Percentiles rank a stretch among this genome's conserved stretches.
These are phyloP conservation scores for Penicillium hordei DNA, from an alignment of 2,329 filamentous ascomycete species.

Conservation along the genomic window DNA sequence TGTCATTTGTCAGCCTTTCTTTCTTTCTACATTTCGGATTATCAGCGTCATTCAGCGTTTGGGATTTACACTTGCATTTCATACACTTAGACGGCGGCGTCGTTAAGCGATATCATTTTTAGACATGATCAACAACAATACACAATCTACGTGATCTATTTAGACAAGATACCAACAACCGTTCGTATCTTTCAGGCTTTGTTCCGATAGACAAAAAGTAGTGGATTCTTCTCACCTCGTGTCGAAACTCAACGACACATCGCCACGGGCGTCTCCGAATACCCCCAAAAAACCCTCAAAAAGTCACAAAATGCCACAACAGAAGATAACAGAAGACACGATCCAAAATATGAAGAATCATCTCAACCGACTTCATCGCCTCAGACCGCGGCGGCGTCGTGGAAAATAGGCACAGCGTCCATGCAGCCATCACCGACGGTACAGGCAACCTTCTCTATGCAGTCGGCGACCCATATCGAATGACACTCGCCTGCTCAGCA, in stretches of 20 bases:
- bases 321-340: background rate
- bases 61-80: constrained; percentile 5
- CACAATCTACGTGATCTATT: background rate
- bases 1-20: background rate
- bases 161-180: background rate
- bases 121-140: background rate
- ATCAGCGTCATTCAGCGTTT: constrained; percentile 6
- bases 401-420: constrained; percentile 49
- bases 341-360: constrained; percentile 5
- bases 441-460: constrained; percentile 41
- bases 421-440: constrained; percentile 45
- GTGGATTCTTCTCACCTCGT: background rate
- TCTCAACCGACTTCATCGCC: constrained; percentile 33
- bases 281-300: too few species aligned
- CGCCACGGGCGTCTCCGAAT: background rate
- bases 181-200: background rate
- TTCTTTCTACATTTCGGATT: constrained; percentile 2
- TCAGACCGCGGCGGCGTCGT: constrained; percentile 41
- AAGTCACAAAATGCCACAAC: background rate
- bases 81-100: background rate
- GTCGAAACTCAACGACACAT: constrained; percentile 2
- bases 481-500: constrained; percentile 48
- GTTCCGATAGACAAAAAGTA: background rate
- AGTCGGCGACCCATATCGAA: constrained; percentile 43
- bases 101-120: constrained; percentile 1